Conservation (phyloP, 768 basidiomycete species). For the Lentinula aciculospora region DNA sequence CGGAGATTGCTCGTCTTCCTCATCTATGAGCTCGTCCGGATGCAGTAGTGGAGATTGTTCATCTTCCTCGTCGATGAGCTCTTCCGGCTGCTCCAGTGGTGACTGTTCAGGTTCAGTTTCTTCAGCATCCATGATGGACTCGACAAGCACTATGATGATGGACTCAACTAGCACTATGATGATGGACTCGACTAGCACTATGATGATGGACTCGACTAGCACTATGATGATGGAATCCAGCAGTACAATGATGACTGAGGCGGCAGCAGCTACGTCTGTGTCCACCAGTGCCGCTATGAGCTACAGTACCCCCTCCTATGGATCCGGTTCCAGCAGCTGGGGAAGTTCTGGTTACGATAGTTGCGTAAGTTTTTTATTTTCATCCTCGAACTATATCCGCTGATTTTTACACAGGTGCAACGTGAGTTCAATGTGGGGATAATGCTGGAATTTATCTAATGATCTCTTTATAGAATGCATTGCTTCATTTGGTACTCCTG, state of each 20-base stretch:
- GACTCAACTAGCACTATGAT: constrained; percentile 2
- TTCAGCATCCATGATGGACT: not conserved
- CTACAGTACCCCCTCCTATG: constrained; percentile 46
- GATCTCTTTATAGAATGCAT: constrained; percentile 31
- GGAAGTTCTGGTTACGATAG: constrained; percentile 51
- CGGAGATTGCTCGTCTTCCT: constrained; percentile 3
- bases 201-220: not conserved
- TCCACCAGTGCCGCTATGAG: constrained; percentile 20
- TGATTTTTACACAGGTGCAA: constrained; percentile 27
- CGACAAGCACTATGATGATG: not conserved
- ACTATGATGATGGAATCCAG: not conserved
- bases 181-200: constrained; percentile 20
- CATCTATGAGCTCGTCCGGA: not conserved
- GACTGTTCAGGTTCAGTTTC: not conserved
- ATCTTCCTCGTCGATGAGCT: not conserved
- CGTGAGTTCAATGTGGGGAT: constrained; percentile 35
- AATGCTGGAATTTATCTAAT: not conserved
- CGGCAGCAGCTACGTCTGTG: constrained; percentile 13
- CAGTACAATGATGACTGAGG: constrained; percentile 8
- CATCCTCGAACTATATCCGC: not conserved
- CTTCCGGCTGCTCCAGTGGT: constrained; percentile 14
- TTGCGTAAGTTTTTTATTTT: constrained; percentile 31
- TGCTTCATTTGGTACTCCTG: constrained; percentile 45
- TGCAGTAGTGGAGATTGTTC: not conserved
- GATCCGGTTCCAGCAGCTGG: constrained; percentile 60